Base-by-base conservation (phyloP, 495 filamentous ascomycete species). In the Penicillium dipodomyicola region DNA sequence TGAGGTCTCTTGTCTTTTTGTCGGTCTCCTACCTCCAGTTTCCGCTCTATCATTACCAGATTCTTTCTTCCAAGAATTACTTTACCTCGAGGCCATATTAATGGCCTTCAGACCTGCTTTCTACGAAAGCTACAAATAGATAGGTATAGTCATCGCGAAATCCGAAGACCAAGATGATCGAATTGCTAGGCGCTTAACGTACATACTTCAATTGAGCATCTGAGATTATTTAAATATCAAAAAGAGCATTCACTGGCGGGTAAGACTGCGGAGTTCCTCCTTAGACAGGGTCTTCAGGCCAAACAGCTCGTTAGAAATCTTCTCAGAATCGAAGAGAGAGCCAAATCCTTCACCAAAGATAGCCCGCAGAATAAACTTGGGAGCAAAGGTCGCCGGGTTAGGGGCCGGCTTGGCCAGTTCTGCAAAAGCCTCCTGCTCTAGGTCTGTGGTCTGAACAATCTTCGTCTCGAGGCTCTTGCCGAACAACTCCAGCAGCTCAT, bases 51-150 rank as follows among this genome's bases (percentile, higher is more conserved):
- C 9, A 30, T 37, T 22, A 8, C 54, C 67, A 57, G 89, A 89
- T 32, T 82, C 54, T 44, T 77, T 57, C 44, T 73, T 79, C 87
- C 87, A 89, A 1, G 75, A 77, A 11, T 85, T 85, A 64, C 75
- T 54, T 82, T 65, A 9, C 2, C 7, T 8, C 27, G 7, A 29
- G 7, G 27, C 27, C 27, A 9, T 29, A 9, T 29, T 29, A 29
- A 29, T 29, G 27, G 7, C 1, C 27, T 29, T 4, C 6, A 29
- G 6, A 7, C 27, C 25, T 8, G 5, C 9, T 27, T 29, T 4
- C 27, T 29, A 29, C 27, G 7, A 29, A 29, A 29, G 27, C 27
- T 29, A 29, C 27, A 29, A 9, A 8, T 7, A 29, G 6, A 8
- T 7, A 29, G 6, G 7, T 29, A 29, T 29, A 29, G 27, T 29